These are phyloP conservation scores for Hordeum vulgare DNA, from an alignment of 176 grass and related monocot genomes.

Conservation along the genomic window MorexV3_pseudomolecules_assembly NC_058524.1:97776340-97776839, in stretches of 20 bases:
- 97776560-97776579: too few relatives aligned
- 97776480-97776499: slow-evolving; percentile 22
- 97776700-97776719: too few relatives aligned
- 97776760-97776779: slow-evolving; percentile 38
- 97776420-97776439: slow-evolving; percentile 58
- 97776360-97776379: slow-evolving; percentile 39
- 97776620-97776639: too few relatives aligned
- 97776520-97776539: not conserved
- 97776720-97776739: too few relatives aligned
- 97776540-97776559: too few relatives aligned
- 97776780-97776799: slow-evolving; percentile 57
- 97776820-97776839: slow-evolving; percentile 54
- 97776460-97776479: slow-evolving; percentile 45
- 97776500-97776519: slow-evolving; percentile 28
- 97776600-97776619: too few relatives aligned
- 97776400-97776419: slow-evolving; percentile 24
- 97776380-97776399: slow-evolving; percentile 11
- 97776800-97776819: slow-evolving; percentile 73
- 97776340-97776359: slow-evolving; percentile 49
- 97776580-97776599: too few relatives aligned
- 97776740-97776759: too few relatives aligned
- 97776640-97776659: too few relatives aligned
- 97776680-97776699: too few relatives aligned
- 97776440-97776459: slow-evolving; percentile 50
- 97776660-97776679: too few relatives aligned